Percentiles rank a stretch among this genome's conserved stretches.
These are phyloP conservation scores for Inga leiocalycina DNA, from an alignment of 306 rosid species.

Conservation along the genomic window DNA sequence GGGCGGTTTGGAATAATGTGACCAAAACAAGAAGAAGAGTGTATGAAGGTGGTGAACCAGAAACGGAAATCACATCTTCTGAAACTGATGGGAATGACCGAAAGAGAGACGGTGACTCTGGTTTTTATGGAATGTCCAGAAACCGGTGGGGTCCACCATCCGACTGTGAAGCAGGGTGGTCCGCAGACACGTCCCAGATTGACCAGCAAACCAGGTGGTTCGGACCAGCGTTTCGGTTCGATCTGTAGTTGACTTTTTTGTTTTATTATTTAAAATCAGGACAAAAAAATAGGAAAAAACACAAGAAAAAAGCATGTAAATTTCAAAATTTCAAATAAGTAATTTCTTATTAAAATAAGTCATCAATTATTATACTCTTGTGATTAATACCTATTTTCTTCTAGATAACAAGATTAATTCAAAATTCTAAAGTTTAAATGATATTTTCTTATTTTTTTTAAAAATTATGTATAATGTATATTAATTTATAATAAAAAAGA, in stretches of 20 bases:
- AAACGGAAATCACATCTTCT: neutral
- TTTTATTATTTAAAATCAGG: too few relatives aligned
- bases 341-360: too few relatives aligned
- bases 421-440: too few relatives aligned
- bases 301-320: too few relatives aligned
- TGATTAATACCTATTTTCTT: too few relatives aligned
- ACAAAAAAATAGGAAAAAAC: too few relatives aligned
- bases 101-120: neutral
- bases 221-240: neutral
- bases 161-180: neutral
- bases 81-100: neutral
- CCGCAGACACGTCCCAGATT: neutral
- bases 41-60: neutral
- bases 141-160: neutral
- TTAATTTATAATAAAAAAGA: too few relatives aligned
- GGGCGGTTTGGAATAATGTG: neutral
- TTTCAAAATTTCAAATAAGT: too few relatives aligned
- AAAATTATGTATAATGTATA: too few relatives aligned
- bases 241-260: neutral
- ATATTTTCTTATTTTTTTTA: too few relatives aligned
- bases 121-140: neutral
- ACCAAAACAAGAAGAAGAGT: neutral
- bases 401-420: too few relatives aligned
- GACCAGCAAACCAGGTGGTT: neutral
- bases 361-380: too few relatives aligned